phyloP scores from a whole-genome alignment of 73 alveolate genomes.

The Paramecium bursaria region DNA sequence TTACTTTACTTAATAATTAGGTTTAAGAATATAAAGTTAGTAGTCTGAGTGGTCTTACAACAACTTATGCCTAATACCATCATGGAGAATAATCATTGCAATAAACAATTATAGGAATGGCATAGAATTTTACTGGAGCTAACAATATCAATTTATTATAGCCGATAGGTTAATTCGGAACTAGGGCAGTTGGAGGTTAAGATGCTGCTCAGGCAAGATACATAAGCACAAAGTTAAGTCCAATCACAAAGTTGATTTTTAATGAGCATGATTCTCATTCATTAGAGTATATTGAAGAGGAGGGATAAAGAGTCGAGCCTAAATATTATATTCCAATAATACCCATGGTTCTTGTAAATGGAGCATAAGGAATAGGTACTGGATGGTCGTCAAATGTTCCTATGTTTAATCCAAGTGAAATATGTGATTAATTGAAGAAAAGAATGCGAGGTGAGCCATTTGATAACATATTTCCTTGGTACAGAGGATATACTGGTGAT shows the following conservation, averaged over 20 bases:
- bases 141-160: slow-evolving; percentile 95
- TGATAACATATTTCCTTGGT: slow-evolving; percentile 95
- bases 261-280: slow-evolving; percentile 92
- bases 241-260: slow-evolving; percentile 84
- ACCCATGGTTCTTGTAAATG: slow-evolving; percentile 96
- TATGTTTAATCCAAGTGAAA: slow-evolving; percentile 92
- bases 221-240: slow-evolving; percentile 89
- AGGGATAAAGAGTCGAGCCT: slow-evolving; percentile 97
- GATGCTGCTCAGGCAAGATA: slow-evolving; percentile 99
- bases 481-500: slow-evolving; percentile 95
- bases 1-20: slow-evolving; percentile 89
- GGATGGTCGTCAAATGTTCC: slow-evolving; percentile 99
- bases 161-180: slow-evolving; percentile 99
- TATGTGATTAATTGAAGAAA: slow-evolving; percentile 82
- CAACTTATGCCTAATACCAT: slow-evolving; percentile 98
- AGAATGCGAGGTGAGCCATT: slow-evolving; percentile 79
- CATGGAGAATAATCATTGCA: slow-evolving; percentile 97
- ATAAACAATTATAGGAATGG: slow-evolving; percentile 98
- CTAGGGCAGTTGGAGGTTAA: slow-evolving; percentile 97
- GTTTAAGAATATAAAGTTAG: slow-evolving; percentile 97
- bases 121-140: slow-evolving; percentile 98
- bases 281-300: slow-evolving; percentile 90
- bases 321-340: slow-evolving; percentile 94
- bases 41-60: slow-evolving; percentile 96
- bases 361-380: slow-evolving; percentile 99